Percentiles rank a stretch among this genome's conserved stretches.
Evolutionary conservation across 192 early-diverging fungal genomes (phyloP).

Genomic region (Entophlyctis luteolus): DNA sequence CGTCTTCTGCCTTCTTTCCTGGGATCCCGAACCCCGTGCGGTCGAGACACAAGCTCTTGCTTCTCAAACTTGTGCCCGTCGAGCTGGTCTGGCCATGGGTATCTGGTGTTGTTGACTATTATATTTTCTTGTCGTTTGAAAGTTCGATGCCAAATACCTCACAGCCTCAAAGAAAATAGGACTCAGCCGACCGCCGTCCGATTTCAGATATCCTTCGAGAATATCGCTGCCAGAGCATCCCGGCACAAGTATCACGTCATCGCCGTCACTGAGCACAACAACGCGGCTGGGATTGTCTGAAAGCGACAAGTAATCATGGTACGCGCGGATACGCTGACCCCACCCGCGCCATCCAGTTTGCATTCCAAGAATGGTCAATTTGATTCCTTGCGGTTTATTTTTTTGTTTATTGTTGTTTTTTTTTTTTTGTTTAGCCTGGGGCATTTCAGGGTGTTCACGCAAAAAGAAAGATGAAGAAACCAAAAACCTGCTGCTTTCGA

Average conservation of each 20-base stretch:
- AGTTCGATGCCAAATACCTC: not conserved
- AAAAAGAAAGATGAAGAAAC: no score
- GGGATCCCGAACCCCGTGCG: conserved; percentile 10
- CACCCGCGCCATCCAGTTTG: conserved; percentile 23
- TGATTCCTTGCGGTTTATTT: no score
- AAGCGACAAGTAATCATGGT: conserved; percentile 26
- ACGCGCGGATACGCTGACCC: conserved; percentile 24
- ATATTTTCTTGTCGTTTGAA: no score
- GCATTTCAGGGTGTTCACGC: no score
- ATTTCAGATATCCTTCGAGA: not conserved
- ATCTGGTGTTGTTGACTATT: not conserved
- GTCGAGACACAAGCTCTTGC: not conserved
- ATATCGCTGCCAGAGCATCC: not conserved
- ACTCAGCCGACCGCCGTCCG: not conserved
- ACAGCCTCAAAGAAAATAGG: conserved; percentile 29
- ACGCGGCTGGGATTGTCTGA: not conserved
- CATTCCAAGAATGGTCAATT: conserved; percentile 20
- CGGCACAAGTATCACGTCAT: conserved; percentile 28
- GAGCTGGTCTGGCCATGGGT: conserved; percentile 16
- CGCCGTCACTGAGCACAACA: conserved; percentile 24
- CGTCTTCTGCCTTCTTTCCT: not conserved
- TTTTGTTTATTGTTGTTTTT: not conserved
- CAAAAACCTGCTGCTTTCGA: not conserved
- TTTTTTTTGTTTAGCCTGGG: not conserved
- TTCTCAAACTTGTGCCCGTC: not conserved